Evolutionary conservation across 768 basidiomycete species (phyloP).

Genomic region (Auricularia cornea): DNA sequence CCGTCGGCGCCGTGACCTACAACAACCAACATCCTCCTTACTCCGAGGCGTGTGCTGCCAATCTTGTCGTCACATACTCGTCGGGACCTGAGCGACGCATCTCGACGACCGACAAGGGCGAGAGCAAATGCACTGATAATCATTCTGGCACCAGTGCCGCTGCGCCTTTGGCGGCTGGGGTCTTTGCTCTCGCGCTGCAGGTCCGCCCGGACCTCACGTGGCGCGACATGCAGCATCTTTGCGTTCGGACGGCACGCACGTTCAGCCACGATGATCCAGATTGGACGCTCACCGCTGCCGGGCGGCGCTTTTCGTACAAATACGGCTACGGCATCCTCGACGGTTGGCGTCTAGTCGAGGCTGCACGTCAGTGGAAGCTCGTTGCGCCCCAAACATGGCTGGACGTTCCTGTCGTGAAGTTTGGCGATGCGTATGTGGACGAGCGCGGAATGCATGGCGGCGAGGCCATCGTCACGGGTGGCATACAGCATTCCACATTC

Average conservation of each 20-base stretch:
- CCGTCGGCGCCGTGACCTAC: conserved; percentile 38
- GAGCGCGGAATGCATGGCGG: conserved; percentile 16
- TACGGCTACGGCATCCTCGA: conserved; percentile 43
- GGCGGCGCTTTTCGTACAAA: conserved; percentile 39
- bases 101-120: conserved; percentile 39
- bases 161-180: conserved; percentile 38
- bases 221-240: conserved; percentile 41
- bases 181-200: conserved; percentile 35
- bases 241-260: conserved; percentile 28
- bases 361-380: conserved; percentile 31
- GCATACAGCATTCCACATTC: conserved; percentile 23
- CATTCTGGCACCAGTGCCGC: conserved; percentile 45
- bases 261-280: conserved; percentile 41
- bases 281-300: conserved; percentile 37
- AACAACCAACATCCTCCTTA: conserved; percentile 42
- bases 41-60: conserved; percentile 41
- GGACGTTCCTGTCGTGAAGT: conserved; percentile 25
- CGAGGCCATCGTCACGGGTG: conserved; percentile 21
- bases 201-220: conserved; percentile 38
- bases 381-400: conserved; percentile 44
- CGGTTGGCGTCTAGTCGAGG: conserved; percentile 33
- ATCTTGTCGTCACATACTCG: conserved; percentile 39
- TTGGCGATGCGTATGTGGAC: conserved; percentile 10
- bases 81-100: conserved; percentile 30
- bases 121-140: conserved; percentile 33